phyloP scores from a whole-genome alignment of 352 stramenopile genomes.

The Elongisporangium anandrum region DNA sequence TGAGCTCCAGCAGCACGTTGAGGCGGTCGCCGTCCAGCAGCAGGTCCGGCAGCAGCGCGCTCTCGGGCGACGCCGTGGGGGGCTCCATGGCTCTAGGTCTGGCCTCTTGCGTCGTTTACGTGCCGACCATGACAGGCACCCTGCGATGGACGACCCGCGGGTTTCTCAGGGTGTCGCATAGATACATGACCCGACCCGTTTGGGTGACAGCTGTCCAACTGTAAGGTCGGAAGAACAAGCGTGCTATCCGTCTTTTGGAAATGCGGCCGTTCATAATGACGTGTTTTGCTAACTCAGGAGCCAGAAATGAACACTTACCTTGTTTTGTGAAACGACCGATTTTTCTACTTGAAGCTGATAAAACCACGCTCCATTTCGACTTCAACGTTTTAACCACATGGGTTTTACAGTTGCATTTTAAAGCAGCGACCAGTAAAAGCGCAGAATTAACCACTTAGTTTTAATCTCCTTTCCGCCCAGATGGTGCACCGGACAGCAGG shows the following conservation, averaged over 20 bases:
- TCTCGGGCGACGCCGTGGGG: constrained; percentile 1
- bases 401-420: too few species aligned
- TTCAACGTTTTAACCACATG: not conserved
- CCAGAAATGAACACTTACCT: not conserved
- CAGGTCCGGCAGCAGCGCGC: constrained; percentile 40
- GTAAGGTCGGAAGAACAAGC: not conserved
- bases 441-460: not conserved
- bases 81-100: not conserved
- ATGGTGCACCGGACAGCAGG: not conserved
- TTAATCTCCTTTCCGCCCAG: not conserved
- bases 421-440: too few species aligned
- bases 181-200: not conserved
- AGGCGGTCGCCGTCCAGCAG: constrained; percentile 73
- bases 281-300: not conserved
- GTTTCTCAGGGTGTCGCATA: not conserved
- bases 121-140: not conserved
- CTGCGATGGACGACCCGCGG: not conserved
- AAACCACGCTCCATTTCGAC: not conserved
- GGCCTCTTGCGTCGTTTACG: not conserved
- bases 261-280: not conserved
- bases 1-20: constrained; percentile 82
- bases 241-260: not conserved
- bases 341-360: not conserved
- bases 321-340: not conserved
- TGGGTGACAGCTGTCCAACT: not conserved